Percentiles rank a stretch among this genome's conserved stretches.
Conservation (phyloP, 2,329 filamentous ascomycete species). For the Stagonosporopsis tanaceti region DNA sequence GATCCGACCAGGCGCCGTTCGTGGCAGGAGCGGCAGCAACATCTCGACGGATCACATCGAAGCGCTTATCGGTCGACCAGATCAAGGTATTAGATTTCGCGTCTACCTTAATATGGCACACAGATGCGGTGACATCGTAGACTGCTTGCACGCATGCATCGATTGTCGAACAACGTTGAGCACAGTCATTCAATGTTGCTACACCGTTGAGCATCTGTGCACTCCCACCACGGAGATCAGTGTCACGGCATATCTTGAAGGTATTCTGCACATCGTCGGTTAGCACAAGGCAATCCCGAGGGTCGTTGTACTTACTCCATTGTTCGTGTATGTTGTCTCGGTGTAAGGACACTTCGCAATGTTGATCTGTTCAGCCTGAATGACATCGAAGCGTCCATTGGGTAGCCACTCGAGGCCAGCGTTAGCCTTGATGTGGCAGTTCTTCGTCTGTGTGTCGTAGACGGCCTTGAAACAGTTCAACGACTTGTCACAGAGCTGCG, state of each 20-base stretch:
- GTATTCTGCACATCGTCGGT: slow-evolving; percentile 18
- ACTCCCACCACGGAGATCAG: slow-evolving; percentile 32
- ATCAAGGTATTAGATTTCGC: slow-evolving; percentile 31
- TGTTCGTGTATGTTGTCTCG: slow-evolving; percentile 28
- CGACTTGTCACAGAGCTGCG: slow-evolving; percentile 28
- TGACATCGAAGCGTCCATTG: slow-evolving; percentile 30
- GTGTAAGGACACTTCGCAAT: slow-evolving; percentile 34
- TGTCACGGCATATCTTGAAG: slow-evolving; percentile 36
- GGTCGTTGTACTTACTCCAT: slow-evolving; percentile 21
- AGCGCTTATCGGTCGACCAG: slow-evolving; percentile 41
- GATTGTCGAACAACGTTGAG: slow-evolving; percentile 31
- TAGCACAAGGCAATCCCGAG: not conserved
- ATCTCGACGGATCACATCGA: slow-evolving; percentile 32
- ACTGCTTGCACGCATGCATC: slow-evolving; percentile 33
- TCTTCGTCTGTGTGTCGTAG: slow-evolving; percentile 29
- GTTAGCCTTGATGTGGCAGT: slow-evolving; percentile 36
- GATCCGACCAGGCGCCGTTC: slow-evolving; percentile 36
- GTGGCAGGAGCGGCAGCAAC: slow-evolving; percentile 23
- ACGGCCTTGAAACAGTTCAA: slow-evolving; percentile 40
- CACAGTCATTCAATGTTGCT: slow-evolving; percentile 29
- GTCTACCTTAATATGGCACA: slow-evolving; percentile 39
- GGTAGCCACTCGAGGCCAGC: slow-evolving; percentile 29
- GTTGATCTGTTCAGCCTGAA: slow-evolving; percentile 36
- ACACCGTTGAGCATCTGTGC: slow-evolving; percentile 26
- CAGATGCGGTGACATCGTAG: slow-evolving; percentile 24